Percentiles rank a stretch among this genome's conserved stretches.
Evolutionary conservation across 257 asterid species (phyloP).

Genomic region (Rubia yunnanensis): DNA sequence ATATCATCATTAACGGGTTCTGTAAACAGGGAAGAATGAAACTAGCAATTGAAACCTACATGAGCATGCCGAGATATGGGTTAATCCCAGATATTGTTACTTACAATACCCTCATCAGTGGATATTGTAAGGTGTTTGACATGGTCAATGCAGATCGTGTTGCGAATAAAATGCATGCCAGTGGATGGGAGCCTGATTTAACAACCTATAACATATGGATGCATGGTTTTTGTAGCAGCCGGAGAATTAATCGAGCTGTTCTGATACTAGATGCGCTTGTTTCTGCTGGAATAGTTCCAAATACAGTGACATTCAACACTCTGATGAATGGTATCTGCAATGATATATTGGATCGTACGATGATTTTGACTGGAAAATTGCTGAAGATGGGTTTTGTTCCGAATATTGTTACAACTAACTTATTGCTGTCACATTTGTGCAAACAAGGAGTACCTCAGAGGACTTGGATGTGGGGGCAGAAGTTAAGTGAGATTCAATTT

Average conservation of each 20-base stretch:
- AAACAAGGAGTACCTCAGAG: conserved; percentile 83
- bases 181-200: conserved; percentile 77
- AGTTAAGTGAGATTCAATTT: conserved; percentile 60
- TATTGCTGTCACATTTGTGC: conserved; percentile 64
- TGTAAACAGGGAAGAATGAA: conserved; percentile 81
- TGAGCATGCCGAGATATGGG: conserved; percentile 51
- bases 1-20: conserved; percentile 69
- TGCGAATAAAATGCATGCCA: conserved; percentile 40
- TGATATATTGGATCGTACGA: conserved; percentile 77
- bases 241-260: conserved; percentile 58
- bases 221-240: conserved; percentile 64
- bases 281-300: conserved; percentile 70
- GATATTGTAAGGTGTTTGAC: conserved; percentile 77
- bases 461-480: conserved; percentile 74
- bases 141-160: conserved; percentile 55
- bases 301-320: conserved; percentile 82
- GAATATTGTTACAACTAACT: conserved; percentile 59
- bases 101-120: conserved; percentile 75
- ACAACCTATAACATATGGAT: conserved; percentile 73
- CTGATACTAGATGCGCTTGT: conserved; percentile 62
- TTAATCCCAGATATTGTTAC: conserved; percentile 69
- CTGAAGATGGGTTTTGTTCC: conserved; percentile 87
- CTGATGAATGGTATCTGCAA: conserved; percentile 60
- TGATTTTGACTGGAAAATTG: conserved; percentile 75
- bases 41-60: conserved; percentile 53